These are phyloP conservation scores for Diplodia corticola DNA, from an alignment of 2,329 filamentous ascomycete species.

Conservation along the genomic window DNA sequence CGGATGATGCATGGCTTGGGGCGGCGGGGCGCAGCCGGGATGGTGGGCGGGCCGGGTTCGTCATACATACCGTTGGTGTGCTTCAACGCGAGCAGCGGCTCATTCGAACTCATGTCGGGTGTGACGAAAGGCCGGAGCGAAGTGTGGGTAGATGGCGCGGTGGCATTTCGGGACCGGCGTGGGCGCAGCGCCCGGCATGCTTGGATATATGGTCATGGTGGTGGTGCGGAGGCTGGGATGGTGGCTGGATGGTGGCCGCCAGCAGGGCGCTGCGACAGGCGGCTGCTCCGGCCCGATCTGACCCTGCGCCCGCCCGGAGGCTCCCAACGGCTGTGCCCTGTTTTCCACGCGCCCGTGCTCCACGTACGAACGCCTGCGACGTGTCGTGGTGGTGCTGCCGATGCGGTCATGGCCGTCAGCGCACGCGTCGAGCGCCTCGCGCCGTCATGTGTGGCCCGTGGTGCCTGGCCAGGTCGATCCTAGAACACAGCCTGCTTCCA, in stretches of 20 bases:
- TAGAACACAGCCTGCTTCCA: not conserved
- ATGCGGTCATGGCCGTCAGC: slow-evolving; percentile 2
- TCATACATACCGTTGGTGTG: slow-evolving; percentile 26
- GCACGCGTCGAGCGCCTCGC: not conserved
- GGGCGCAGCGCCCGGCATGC: not conserved
- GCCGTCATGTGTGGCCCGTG: not conserved
- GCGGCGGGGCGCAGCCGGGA: not conserved
- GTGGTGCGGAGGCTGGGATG: slow-evolving; percentile 21
- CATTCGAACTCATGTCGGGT: slow-evolving; percentile 20
- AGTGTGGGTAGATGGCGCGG: not conserved
- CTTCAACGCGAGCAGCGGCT: slow-evolving; percentile 24
- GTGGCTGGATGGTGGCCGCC: slow-evolving; percentile 7
- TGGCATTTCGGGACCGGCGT: not conserved
- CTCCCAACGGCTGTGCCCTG: slow-evolving; percentile 10
- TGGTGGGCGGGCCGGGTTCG: not conserved
- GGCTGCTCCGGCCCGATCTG: slow-evolving; percentile 6
- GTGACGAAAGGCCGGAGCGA: not conserved
- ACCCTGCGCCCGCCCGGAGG: slow-evolving; percentile 3
- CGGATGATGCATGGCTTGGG: slow-evolving; percentile 4
- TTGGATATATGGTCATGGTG: slow-evolving; percentile 11
- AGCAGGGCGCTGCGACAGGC: slow-evolving; percentile 8
- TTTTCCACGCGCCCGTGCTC: slow-evolving; percentile 14
- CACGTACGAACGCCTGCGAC: slow-evolving; percentile 11
- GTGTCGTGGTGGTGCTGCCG: slow-evolving; percentile 7
- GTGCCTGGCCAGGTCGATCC: not conserved